Percentiles rank a stretch among this genome's conserved stretches.
Conservation (phyloP, 306 rosid genomes). For the Herpetospermum pedunculosum region DNA sequence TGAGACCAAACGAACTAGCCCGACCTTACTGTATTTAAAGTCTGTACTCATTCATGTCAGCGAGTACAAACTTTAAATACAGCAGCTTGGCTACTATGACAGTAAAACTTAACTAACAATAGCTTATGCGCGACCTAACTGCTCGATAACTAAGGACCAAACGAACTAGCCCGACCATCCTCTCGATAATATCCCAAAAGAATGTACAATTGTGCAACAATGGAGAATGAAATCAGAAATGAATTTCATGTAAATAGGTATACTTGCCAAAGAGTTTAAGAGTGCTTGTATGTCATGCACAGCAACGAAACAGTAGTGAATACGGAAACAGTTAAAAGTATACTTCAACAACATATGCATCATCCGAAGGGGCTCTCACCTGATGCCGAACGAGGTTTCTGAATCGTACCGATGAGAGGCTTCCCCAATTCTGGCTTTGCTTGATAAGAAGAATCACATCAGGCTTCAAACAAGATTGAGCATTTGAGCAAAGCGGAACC, state of each 20-base stretch:
- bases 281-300: not conserved
- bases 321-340: no score
- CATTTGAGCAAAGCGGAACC: not conserved
- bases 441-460: not conserved
- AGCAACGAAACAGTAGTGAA: not conserved
- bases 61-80: not conserved
- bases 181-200: not conserved
- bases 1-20: no score
- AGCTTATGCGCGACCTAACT: not conserved
- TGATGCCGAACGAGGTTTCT: not conserved
- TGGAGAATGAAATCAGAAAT: not conserved
- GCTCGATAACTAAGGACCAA: not conserved
- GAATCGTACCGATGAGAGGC: not conserved
- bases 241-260: not conserved
- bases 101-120: not conserved
- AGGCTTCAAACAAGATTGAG: not conserved
- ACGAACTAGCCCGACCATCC: not conserved
- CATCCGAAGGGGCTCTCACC: not conserved
- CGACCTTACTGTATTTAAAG: no score
- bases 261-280: no score
- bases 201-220: not conserved
- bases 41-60: no score
- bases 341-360: not conserved
- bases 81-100: not conserved
- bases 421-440: not conserved